phyloP scores from a whole-genome alignment of 768 basidiomycete genomes.

The Chlorophyllum brunneum region DNA sequence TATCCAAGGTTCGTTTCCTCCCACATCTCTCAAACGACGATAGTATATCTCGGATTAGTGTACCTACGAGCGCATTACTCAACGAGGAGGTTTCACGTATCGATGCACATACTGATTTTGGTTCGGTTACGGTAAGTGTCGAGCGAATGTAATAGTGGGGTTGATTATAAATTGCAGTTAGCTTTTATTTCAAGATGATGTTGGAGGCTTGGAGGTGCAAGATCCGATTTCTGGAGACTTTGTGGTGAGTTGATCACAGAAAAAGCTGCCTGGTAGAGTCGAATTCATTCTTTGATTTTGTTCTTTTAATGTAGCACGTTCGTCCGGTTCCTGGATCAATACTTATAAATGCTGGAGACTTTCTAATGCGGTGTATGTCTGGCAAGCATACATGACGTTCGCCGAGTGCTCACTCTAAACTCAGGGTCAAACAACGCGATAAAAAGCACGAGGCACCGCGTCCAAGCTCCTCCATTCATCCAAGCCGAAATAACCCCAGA shows the following conservation, averaged over 20 bases:
- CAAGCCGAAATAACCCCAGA: constrained; percentile 38
- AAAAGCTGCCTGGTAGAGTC: neutral
- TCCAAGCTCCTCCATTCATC: constrained; percentile 34
- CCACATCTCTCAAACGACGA: too few relatives aligned
- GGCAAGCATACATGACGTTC: neutral
- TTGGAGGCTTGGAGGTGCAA: constrained; percentile 62
- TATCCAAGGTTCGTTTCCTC: constrained; percentile 38
- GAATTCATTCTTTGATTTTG: too few relatives aligned
- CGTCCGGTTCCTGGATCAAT: constrained; percentile 42
- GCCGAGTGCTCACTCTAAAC: neutral
- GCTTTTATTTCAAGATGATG: constrained; percentile 55
- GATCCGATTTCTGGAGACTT: constrained; percentile 45
- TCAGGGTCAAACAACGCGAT: constrained; percentile 44
- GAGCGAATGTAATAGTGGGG: too few relatives aligned
- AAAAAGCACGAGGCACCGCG: constrained; percentile 51
- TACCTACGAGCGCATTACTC: constrained; percentile 27
- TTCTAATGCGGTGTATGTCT: constrained; percentile 43
- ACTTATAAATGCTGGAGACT: constrained; percentile 50
- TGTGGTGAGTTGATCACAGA: constrained; percentile 19
- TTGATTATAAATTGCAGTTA: too few relatives aligned
- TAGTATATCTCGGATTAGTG: constrained; percentile 17
- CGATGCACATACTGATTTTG: constrained; percentile 52
- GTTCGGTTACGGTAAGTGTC: constrained; percentile 41
- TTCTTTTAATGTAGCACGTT: constrained; percentile 29
- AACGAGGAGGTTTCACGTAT: constrained; percentile 38